Conservation (phyloP, 768 basidiomycete genomes). For the Leccinum longicurvipes region DNA sequence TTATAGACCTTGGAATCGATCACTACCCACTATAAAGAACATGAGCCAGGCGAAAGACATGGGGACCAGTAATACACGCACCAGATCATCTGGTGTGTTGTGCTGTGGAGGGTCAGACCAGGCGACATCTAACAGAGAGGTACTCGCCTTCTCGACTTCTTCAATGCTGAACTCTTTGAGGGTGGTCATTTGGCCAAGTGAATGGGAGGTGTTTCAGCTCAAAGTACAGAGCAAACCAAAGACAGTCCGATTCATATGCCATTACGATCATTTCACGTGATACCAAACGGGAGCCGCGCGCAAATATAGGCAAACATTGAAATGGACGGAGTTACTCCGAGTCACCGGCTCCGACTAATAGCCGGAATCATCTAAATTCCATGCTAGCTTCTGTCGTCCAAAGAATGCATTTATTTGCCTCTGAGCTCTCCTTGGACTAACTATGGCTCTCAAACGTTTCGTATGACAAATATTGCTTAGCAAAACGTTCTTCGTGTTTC, state of each 20-base stretch:
- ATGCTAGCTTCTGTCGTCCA: too few species aligned
- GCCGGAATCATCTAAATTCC: too few species aligned
- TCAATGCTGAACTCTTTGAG: constrained; percentile 51
- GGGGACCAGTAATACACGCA: constrained; percentile 30
- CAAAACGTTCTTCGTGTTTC: too few species aligned
- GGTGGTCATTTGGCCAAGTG: constrained; percentile 24
- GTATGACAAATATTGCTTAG: too few species aligned
- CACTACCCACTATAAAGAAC: constrained; percentile 62
- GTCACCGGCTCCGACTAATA: too few species aligned
- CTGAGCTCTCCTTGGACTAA: too few species aligned
- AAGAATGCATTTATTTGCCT: too few species aligned
- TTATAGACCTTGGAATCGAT: constrained; percentile 85
- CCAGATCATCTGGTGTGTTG: constrained; percentile 73
- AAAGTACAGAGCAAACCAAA: background rate
- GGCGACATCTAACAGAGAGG: background rate
- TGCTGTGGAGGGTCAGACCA: constrained; percentile 43
- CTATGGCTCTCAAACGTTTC: too few species aligned
- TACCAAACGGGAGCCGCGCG: background rate
- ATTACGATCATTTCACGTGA: constrained; percentile 8
- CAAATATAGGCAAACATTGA: background rate
- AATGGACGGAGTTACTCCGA: too few species aligned
- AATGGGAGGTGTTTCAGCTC: background rate
- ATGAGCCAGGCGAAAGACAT: background rate
- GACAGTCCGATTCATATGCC: constrained; percentile 1
- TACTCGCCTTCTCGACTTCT: constrained; percentile 53